phyloP scores from a whole-genome alignment of 345 rosid species.

The Citrus glauca region DNA sequence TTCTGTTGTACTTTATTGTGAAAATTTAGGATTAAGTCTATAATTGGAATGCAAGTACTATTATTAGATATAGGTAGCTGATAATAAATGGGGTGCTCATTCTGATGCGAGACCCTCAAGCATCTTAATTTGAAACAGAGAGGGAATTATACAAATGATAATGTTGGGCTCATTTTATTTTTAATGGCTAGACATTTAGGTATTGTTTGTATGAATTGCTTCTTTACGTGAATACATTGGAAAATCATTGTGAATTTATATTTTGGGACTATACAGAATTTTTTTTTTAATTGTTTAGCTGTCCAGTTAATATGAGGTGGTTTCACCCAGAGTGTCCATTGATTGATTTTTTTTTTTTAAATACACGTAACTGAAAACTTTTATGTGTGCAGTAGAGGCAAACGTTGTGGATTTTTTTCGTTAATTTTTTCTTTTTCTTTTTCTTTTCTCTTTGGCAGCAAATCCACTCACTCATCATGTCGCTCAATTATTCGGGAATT shows the following conservation, averaged over 20 bases:
- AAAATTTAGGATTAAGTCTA: neutral
- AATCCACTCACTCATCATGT: constrained; percentile 53
- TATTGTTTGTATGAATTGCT: neutral
- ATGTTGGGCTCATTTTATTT: neutral
- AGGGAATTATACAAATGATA: neutral
- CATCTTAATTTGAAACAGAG: neutral
- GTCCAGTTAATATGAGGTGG: neutral
- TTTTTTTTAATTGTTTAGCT: neutral
- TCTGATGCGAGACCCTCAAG: neutral
- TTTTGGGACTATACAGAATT: neutral
- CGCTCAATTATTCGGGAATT: constrained; percentile 41
- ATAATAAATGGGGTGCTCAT: neutral
- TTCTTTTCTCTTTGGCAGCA: constrained; percentile 37
- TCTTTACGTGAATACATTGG: neutral
- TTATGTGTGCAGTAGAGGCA: neutral
- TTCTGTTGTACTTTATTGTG: neutral
- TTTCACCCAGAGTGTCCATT: neutral
- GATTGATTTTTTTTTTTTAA: neutral
- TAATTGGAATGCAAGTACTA: neutral
- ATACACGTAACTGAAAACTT: neutral
- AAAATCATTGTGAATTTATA: neutral
- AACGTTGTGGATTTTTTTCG: neutral
- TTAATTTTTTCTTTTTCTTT: neutral
- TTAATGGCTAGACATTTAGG: neutral
- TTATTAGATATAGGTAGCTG: neutral